These are phyloP conservation scores for Xerophyta viscosa DNA, from an alignment of 106 monocot species.

Conservation along the genomic window DNA sequence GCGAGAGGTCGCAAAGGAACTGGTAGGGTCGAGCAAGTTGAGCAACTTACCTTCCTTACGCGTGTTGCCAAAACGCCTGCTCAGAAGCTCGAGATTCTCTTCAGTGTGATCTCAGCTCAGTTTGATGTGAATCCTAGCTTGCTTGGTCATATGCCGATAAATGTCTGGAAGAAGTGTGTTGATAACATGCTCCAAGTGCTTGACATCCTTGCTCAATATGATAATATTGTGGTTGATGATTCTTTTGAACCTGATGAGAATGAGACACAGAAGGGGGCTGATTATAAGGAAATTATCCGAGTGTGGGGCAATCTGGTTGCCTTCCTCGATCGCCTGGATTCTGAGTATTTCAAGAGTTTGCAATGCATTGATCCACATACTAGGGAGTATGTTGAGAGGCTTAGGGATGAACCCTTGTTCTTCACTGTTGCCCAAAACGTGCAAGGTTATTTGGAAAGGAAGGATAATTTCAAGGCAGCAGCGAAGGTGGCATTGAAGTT, in stretches of 20 bases:
- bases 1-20: conserved; percentile 89
- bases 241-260: conserved; percentile 59
- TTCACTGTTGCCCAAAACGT: conserved; percentile 76
- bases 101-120: conserved; percentile 78
- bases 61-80: conserved; percentile 93
- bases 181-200: conserved; percentile 63
- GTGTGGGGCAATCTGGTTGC: conserved; percentile 86
- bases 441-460: conserved; percentile 66
- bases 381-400: conserved; percentile 81
- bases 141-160: conserved; percentile 84
- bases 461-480: conserved; percentile 68
- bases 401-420: conserved; percentile 84
- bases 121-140: conserved; percentile 96
- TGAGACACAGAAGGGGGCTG: conserved; percentile 73
- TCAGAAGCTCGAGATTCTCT: conserved; percentile 82
- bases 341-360: conserved; percentile 88
- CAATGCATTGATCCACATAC: conserved; percentile 94
- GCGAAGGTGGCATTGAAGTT: conserved; percentile 66
- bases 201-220: conserved; percentile 71
- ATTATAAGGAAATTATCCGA: conserved; percentile 55
- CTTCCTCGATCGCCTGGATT: conserved; percentile 74
- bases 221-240: conserved; percentile 77
- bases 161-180: conserved; percentile 86
- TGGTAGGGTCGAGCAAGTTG: conserved; percentile 79
- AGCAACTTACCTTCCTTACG: conserved; percentile 83